Evolutionary conservation across 2,329 filamentous ascomycete genomes (phyloP).

Genomic region (Bipolaris gigantea): DNA sequence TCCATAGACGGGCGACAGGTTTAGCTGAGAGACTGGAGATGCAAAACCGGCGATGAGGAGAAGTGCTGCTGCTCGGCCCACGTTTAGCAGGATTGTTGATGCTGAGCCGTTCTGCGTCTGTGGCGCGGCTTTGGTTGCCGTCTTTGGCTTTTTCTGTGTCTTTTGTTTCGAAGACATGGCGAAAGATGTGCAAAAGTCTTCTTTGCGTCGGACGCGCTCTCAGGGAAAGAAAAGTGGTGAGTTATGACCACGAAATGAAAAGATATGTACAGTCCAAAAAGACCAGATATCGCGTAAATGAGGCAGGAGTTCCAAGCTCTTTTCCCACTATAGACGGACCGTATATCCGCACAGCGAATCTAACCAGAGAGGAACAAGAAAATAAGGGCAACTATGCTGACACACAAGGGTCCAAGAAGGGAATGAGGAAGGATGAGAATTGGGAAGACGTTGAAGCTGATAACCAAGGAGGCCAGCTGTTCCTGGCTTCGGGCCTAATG

Average conservation of each 20-base stretch:
- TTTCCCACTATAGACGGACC: constrained; percentile 22
- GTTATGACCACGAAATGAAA: not conserved
- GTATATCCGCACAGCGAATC: constrained; percentile 23
- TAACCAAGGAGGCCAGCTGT: constrained; percentile 37
- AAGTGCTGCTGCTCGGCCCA: constrained; percentile 45
- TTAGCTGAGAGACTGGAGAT: constrained; percentile 72
- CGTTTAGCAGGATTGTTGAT: constrained; percentile 33
- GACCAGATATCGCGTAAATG: constrained; percentile 18
- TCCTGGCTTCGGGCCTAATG: constrained; percentile 33
- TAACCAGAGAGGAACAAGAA: constrained; percentile 24
- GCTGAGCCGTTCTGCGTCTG: constrained; percentile 27
- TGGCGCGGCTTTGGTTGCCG: constrained; percentile 29
- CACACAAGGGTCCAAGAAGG: constrained; percentile 1
- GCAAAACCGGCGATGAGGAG: constrained; percentile 63
- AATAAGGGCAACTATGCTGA: not conserved
- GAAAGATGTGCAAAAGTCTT: constrained; percentile 5
- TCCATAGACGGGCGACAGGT: constrained; percentile 85
- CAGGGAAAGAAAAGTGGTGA: not conserved
- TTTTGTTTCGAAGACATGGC: constrained; percentile 41
- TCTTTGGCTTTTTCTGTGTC: constrained; percentile 41
- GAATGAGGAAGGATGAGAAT: constrained; percentile 12
- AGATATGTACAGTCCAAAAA: constrained; percentile 7
- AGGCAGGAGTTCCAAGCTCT: constrained; percentile 19
- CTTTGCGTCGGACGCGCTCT: not conserved
- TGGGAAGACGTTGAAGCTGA: constrained; percentile 14